Conservation (phyloP, 208 protist species). For the Leishmania lainsoni region DNA sequence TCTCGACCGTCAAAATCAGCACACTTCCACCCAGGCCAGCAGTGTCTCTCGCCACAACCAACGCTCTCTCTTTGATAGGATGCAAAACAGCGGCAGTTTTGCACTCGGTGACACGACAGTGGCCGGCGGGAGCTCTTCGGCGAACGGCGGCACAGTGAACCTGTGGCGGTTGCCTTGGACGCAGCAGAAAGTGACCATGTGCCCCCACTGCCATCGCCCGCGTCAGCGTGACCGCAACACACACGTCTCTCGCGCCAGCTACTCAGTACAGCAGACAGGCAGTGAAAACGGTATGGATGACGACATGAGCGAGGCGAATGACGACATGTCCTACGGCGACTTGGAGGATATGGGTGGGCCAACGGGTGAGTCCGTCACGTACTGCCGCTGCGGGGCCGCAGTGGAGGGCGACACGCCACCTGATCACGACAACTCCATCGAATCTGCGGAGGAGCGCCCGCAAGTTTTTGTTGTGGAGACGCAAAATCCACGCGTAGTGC, state of each 20-base stretch:
- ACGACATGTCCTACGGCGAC: constrained; percentile 17
- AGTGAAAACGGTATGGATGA: constrained; percentile 13
- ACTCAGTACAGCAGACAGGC: constrained; percentile 11
- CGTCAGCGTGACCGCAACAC: constrained; percentile 23
- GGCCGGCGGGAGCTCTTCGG: constrained; percentile 2
- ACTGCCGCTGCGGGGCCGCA: constrained; percentile 33
- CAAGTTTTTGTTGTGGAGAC: constrained; percentile 42
- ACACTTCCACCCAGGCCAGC: constrained; percentile 18
- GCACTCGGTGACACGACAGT: constrained; percentile 4
- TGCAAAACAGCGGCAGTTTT: constrained; percentile 18
- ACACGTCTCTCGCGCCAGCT: constrained; percentile 24
- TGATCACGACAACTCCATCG: neutral
- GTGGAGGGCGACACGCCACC: neutral
- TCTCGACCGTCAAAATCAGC: constrained; percentile 18
- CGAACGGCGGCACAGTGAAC: constrained; percentile 25
- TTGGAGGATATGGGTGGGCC: constrained; percentile 3
- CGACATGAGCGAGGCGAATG: constrained; percentile 31
- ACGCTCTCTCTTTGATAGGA: constrained; percentile 25
- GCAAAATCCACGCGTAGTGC: constrained; percentile 13
- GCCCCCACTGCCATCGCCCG: constrained; percentile 50
- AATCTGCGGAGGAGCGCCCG: constrained; percentile 13
- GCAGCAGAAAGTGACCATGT: constrained; percentile 52
- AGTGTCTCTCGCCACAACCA: constrained; percentile 16
- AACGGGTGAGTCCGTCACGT: constrained; percentile 16
- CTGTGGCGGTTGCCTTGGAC: constrained; percentile 52